A percentile compares a stretch with the other conserved stretches of the same genome.
These are phyloP conservation scores for Tuber melanosporum DNA, from an alignment of 495 filamentous ascomycete genomes.

Conservation along the genomic window DNA sequence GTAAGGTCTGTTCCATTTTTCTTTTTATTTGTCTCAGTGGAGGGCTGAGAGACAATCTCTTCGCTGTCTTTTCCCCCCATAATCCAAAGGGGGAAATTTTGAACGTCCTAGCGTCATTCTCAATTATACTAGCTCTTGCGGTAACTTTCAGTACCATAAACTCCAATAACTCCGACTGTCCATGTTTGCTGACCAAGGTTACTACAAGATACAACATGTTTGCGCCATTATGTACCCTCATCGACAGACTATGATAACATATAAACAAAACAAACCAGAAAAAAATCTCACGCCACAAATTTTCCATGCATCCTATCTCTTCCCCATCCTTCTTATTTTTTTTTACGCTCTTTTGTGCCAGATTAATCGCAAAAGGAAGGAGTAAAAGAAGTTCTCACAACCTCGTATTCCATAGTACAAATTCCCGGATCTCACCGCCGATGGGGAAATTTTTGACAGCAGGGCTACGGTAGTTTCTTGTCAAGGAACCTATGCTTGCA, in stretches of 20 bases:
- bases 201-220: not conserved
- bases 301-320: not conserved
- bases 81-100: too few species aligned
- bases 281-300: not conserved
- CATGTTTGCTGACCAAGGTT: not conserved
- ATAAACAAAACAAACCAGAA: not conserved
- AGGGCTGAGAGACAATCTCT: too few species aligned
- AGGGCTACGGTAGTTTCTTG: not conserved
- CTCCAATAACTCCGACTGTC: not conserved
- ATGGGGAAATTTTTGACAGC: not conserved
- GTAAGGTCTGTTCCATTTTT: too few species aligned
- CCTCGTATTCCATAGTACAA: not conserved
- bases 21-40: too few species aligned
- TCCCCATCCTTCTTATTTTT: not conserved
- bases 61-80: too few species aligned
- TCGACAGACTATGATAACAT: not conserved
- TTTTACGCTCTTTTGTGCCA: not conserved
- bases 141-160: not conserved
- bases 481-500: not conserved
- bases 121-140: too few species aligned
- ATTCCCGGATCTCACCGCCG: not conserved
- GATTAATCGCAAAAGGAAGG: not conserved
- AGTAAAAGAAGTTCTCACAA: not conserved
- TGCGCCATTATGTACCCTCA: not conserved
- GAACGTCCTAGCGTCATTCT: too few species aligned